Base-by-base conservation (phyloP, 495 filamentous ascomycete genomes). In the Penicillium salamii region DNA sequence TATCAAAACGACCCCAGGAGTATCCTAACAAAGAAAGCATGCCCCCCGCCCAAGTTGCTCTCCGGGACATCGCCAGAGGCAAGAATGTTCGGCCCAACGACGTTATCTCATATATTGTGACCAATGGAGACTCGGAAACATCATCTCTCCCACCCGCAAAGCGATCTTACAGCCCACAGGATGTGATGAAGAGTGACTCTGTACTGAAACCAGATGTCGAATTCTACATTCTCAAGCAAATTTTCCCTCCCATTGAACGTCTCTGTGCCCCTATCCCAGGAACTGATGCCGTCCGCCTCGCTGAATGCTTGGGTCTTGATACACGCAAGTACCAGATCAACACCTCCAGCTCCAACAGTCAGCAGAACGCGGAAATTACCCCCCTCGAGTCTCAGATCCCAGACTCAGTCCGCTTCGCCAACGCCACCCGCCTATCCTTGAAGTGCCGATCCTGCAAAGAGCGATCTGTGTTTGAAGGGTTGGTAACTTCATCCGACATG, bases 181-280 rank as follows among this genome's bases (percentile, higher is more conserved):
- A 97, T 62, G 88, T 97, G 14, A 74, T 87, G 52, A 90, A 91
- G 52, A 42, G 81, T 14, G 82, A 82, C 49, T 86, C 85, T 2
- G 85, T 72, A 5, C 75, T 97, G 3, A 83, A 86, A 55, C 90
- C 87, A 24, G 91, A 97, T 65, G 78, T 95, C 21, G 93, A 97
- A 57, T 97, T 92, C 82, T 98, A 98, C 67, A 82, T 98, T 26
- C 83, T 89, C 69, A 98, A 98, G 74, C 93, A 98, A 65, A 96
- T 98, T 44, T 93, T 98, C 71, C 93, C 93, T 5, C 93, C 95
- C 2, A 95, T 98, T 46, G 93, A 98, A 73, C 90, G 93, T 79
- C 83, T 98, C 21, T 98, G 93, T 65, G 95, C 90, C 37, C 95
- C 93, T 33, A 96, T 98, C 51, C 82, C 84, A 24, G 92, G 93